Conservation (phyloP, 2,329 filamentous ascomycete species). For the Pyrenochaeta sp. region DNA sequence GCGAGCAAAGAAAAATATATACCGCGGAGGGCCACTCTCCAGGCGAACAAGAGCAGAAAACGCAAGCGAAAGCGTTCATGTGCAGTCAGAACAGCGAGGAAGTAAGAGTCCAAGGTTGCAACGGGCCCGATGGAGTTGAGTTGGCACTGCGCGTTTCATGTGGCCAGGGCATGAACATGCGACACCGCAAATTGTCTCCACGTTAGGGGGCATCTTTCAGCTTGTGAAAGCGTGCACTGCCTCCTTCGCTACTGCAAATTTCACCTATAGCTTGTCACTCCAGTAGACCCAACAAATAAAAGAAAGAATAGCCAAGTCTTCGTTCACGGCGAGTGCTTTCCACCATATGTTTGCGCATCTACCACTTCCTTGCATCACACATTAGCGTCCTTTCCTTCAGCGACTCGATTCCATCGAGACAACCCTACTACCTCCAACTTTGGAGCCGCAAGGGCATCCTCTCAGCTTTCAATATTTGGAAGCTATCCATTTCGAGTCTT, state of each 20-base stretch:
- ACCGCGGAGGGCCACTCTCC: background rate
- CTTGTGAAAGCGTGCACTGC: slow-evolving; percentile 20
- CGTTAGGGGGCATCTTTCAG: background rate
- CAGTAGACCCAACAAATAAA: no score
- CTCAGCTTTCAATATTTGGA: background rate
- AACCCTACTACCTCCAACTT: no score
- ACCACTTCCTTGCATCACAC: background rate
- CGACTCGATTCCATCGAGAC: no score
- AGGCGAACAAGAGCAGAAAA: slow-evolving; percentile 1
- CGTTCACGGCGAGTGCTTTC: no score
- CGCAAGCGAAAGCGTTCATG: slow-evolving; percentile 4
- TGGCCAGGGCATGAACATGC: slow-evolving; percentile 16
- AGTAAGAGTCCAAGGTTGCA: slow-evolving; percentile 25
- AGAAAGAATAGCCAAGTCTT: background rate
- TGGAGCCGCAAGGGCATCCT: background rate
- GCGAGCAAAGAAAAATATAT: slow-evolving; percentile 4
- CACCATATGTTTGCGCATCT: background rate
- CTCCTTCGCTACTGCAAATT: slow-evolving; percentile 10
- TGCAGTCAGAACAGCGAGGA: slow-evolving; percentile 18
- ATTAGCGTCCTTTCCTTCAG: no score
- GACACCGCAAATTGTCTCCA: slow-evolving; percentile 31
- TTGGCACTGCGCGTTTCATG: slow-evolving; percentile 30
- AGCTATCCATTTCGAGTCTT: no score
- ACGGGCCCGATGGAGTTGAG: slow-evolving; percentile 18
- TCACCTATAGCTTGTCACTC: no score